Evolutionary conservation across 371 early-diverging fungal genomes (phyloP).

Genomic region (Apophysomyces trapeziformis): DNA sequence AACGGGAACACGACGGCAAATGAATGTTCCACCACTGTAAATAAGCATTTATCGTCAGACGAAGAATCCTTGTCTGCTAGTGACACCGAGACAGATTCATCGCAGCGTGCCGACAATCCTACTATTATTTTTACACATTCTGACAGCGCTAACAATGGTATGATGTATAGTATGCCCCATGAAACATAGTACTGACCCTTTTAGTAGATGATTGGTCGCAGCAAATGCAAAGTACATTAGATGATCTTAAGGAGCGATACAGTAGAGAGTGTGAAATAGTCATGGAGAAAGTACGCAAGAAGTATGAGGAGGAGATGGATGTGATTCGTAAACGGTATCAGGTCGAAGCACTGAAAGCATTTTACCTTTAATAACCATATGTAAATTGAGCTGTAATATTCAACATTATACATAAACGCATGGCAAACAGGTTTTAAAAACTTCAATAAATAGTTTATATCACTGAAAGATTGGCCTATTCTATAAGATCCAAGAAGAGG

Average conservation of each 20-base stretch:
- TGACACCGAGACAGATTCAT: not conserved
- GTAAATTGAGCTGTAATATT: not conserved
- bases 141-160: not conserved
- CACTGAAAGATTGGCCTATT: too few species aligned
- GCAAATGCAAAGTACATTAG: not conserved
- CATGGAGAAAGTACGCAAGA: not conserved
- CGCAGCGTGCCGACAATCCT: not conserved
- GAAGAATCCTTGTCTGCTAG: not conserved
- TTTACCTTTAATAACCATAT: not conserved
- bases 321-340: slow-evolving; percentile 16
- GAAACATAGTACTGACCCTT: not conserved
- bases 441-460: too few species aligned
- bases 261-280: not conserved
- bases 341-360: not conserved
- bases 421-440: too few species aligned
- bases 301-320: slow-evolving; percentile 26
- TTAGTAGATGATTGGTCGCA: not conserved
- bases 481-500: too few species aligned
- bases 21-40: not conserved
- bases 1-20: not conserved
- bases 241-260: not conserved
- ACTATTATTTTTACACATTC: not conserved
- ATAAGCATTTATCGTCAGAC: not conserved
- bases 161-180: not conserved
- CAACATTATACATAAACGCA: too few species aligned